Percentiles rank a stretch among this genome's conserved stretches.
These are phyloP conservation scores for Thalassia testudinum DNA, from an alignment of 116 monocot species.

Conservation along the genomic window DNA sequence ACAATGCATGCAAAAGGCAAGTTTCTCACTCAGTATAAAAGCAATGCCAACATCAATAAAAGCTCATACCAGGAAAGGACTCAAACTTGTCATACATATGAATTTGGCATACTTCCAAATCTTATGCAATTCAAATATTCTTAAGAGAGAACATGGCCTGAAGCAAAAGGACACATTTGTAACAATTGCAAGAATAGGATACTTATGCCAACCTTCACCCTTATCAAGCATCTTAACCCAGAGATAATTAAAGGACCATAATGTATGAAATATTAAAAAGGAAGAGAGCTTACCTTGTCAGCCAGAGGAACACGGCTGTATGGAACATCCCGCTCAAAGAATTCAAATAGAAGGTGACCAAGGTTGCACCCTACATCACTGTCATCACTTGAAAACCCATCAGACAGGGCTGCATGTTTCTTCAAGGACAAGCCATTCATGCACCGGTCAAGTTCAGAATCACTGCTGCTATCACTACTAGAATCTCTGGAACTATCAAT, in stretches of 20 bases:
- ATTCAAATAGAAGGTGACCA: slow-evolving; percentile 50
- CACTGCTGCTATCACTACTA: slow-evolving; percentile 64
- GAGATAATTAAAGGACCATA: neutral
- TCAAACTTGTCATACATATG: no score
- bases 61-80: no score
- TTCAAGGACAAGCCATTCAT: slow-evolving; percentile 16
- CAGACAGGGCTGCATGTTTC: slow-evolving; percentile 2
- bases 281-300: slow-evolving; percentile 48
- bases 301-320: slow-evolving; percentile 58
- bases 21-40: no score
- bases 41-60: no score
- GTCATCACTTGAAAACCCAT: slow-evolving; percentile 40
- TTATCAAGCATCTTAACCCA: neutral
- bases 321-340: slow-evolving; percentile 46
- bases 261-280: no score
- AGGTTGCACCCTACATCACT: slow-evolving; percentile 19
- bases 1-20: no score
- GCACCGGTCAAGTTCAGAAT: slow-evolving; percentile 33
- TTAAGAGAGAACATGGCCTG: neutral
- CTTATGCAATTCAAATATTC: no score
- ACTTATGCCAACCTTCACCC: neutral
- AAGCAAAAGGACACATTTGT: no score
- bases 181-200: neutral
- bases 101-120: no score
- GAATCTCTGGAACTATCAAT: slow-evolving; percentile 37